A percentile compares a stretch with the other conserved stretches of the same genome.
Evolutionary conservation across 2,329 filamentous ascomycete genomes (phyloP).

Genomic region (Aspergillus novofumigatus): DNA sequence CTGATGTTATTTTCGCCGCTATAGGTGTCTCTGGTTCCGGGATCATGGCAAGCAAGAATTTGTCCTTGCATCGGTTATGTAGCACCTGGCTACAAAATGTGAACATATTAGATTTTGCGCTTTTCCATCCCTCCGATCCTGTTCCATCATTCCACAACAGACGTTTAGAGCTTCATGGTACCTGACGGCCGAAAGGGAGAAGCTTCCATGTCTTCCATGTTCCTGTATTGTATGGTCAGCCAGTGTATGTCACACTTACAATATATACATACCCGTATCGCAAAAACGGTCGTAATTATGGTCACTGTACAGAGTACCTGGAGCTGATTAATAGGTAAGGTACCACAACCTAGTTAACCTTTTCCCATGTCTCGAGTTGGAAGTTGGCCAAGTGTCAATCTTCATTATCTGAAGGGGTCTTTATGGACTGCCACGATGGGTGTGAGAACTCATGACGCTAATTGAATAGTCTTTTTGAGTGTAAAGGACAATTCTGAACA

Average conservation of each 20-base stretch:
- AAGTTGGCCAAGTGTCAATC: slow-evolving; percentile 16
- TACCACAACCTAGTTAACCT: not conserved
- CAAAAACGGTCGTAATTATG: not conserved
- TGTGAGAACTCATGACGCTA: not conserved
- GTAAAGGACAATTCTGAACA: not conserved
- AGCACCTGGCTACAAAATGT: not conserved
- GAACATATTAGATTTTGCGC: not conserved
- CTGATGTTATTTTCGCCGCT: not conserved
- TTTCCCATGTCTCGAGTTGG: slow-evolving; percentile 5
- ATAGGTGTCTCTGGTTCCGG: not conserved
- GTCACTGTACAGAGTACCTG: not conserved
- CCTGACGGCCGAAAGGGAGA: not conserved
- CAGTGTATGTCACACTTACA: not conserved
- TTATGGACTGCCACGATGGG: not conserved
- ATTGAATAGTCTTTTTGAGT: not conserved
- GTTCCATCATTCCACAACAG: not conserved
- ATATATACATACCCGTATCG: not conserved
- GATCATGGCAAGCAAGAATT: too few species aligned
- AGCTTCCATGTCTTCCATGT: not conserved
- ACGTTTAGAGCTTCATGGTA: not conserved
- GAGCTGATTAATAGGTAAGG: not conserved
- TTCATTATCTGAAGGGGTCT: not conserved
- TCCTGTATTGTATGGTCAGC: not conserved
- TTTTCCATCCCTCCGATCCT: not conserved
- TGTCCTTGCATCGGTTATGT: not conserved